Evolutionary conservation across 2,329 filamentous ascomycete genomes (phyloP).

Genomic region (Teratosphaeria gauchensis): DNA sequence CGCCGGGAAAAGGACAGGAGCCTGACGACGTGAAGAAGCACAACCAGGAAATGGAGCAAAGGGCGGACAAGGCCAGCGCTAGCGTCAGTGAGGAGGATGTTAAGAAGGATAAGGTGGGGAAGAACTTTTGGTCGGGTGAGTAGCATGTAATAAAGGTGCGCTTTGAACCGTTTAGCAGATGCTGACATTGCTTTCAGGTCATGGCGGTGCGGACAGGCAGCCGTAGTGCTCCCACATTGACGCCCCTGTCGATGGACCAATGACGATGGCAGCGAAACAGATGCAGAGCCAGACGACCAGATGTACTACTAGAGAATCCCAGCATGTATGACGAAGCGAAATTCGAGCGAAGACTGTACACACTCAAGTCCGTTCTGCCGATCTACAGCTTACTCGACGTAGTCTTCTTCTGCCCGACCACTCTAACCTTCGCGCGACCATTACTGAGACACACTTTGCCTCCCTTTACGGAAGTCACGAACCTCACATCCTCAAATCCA

Average conservation of each 20-base stretch:
- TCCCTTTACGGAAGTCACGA: conserved; percentile 65
- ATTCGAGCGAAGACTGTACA: not conserved
- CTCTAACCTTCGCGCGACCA: conserved; percentile 68
- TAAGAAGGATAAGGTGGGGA: conserved; percentile 32
- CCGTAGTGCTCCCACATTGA: not conserved
- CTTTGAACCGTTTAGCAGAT: not conserved
- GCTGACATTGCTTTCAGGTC: not conserved
- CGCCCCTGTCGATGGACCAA: not conserved
- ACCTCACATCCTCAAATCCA: conserved; percentile 74
- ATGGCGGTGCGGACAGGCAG: not conserved
- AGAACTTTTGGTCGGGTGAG: conserved; percentile 28
- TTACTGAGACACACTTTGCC: conserved; percentile 84
- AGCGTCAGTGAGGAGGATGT: conserved; percentile 28
- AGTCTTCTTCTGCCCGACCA: conserved; percentile 37
- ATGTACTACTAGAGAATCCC: not conserved
- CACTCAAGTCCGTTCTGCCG: not conserved
- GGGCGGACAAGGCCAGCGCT: conserved; percentile 33
- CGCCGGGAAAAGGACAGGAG: conserved; percentile 24
- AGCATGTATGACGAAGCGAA: not conserved
- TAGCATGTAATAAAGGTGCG: not conserved
- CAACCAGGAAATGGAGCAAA: conserved; percentile 34
- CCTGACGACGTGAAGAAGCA: conserved; percentile 31
- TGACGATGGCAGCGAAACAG: not conserved
- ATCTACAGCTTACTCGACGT: conserved; percentile 48
- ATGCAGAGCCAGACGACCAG: too few species aligned